Evolutionary conservation across 768 basidiomycete species (phyloP).

Genomic region (Trametes coccinea): DNA sequence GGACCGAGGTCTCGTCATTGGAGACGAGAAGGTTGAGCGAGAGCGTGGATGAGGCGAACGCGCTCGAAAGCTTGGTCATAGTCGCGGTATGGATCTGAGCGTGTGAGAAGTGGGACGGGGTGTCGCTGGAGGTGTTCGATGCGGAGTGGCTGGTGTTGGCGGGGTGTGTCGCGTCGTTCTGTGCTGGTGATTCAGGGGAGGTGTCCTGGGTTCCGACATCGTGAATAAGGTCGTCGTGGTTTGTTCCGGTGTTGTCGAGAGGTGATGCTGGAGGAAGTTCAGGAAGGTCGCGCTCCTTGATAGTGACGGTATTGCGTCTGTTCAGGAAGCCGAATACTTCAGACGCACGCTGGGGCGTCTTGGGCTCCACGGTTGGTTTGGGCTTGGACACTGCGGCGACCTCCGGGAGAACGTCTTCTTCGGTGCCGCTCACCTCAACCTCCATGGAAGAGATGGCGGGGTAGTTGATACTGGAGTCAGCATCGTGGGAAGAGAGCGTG

Average conservation of each 20-base stretch:
- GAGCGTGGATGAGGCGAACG: constrained; percentile 17
- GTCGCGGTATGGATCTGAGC: constrained; percentile 32
- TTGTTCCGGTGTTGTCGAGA: background rate
- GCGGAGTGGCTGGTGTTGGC: constrained; percentile 21
- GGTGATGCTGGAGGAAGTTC: constrained; percentile 36
- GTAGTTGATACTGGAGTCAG: constrained; percentile 34
- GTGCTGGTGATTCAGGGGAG: constrained; percentile 1
- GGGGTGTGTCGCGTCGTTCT: constrained; percentile 18
- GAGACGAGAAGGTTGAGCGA: constrained; percentile 12
- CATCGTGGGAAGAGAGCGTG: constrained; percentile 46
- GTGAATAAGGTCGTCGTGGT: background rate
- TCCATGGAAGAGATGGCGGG: constrained; percentile 72
- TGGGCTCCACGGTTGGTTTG: constrained; percentile 32
- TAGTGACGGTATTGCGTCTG: constrained; percentile 40
- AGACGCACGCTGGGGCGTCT: constrained; percentile 67
- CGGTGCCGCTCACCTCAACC: constrained; percentile 63
- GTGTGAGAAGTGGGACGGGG: constrained; percentile 22
- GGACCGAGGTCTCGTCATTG: background rate
- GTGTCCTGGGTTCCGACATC: background rate
- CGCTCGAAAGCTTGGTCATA: constrained; percentile 28
- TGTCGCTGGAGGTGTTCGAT: constrained; percentile 27
- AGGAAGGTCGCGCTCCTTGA: constrained; percentile 42
- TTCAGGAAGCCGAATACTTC: constrained; percentile 75
- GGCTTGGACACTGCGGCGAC: constrained; percentile 28
- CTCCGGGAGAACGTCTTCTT: constrained; percentile 23